These are phyloP conservation scores for Fistulifera pelliculosa DNA, from an alignment of 108 stramenopile genomes.

Conservation along the genomic window DNA sequence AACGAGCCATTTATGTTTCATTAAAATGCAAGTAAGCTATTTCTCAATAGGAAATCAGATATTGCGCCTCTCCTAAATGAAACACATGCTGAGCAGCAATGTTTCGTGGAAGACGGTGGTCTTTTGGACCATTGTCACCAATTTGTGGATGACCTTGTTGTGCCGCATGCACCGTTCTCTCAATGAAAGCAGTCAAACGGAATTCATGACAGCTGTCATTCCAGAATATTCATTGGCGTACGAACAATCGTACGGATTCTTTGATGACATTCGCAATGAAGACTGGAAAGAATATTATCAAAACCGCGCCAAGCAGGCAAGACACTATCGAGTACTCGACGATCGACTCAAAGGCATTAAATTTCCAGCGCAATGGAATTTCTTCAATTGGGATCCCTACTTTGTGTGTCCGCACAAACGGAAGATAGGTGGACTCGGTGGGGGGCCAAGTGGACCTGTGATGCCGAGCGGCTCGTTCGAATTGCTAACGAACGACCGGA, in stretches of 20 bases:
- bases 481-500: no score
- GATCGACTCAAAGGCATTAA: background rate
- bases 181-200: no score
- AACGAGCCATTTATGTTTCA: no score
- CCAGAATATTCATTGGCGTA: constrained; percentile 3
- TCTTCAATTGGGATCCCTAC: constrained; percentile 42
- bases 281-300: constrained; percentile 19
- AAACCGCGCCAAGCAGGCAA: background rate
- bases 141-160: no score
- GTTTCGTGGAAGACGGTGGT: no score
- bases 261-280: constrained; percentile 24
- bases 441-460: constrained; percentile 63
- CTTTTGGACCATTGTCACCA: no score
- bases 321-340: background rate
- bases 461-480: constrained; percentile 23
- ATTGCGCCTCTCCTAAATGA: no score
- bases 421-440: constrained; percentile 34
- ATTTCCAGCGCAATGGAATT: constrained; percentile 3
- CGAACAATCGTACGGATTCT: constrained; percentile 32
- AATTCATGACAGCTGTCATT: background rate
- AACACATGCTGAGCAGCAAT: no score
- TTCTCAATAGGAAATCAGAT: no score
- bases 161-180: no score
- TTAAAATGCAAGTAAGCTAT: no score
- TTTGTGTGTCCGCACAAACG: constrained; percentile 44